These are phyloP conservation scores for Mortierella sp. DNA, from an alignment of 371 early-diverging fungal species.

Conservation along the genomic window DNA sequence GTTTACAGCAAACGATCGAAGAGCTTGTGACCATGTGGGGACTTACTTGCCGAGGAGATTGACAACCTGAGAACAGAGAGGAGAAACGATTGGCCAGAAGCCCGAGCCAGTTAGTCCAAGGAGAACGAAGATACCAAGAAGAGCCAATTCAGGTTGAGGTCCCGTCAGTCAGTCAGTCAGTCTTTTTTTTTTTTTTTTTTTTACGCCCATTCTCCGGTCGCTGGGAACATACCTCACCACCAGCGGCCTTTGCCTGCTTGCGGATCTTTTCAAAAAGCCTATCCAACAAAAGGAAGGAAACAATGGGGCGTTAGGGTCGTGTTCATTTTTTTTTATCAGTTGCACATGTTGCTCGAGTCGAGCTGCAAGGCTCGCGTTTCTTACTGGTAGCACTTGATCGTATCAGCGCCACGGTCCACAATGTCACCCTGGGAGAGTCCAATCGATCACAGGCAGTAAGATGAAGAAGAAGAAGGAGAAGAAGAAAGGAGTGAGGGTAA, in stretches of 20 bases:
- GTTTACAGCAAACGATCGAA: too few species aligned
- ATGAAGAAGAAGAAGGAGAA: neutral
- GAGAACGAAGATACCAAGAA: too few species aligned
- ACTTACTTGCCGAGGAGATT: conserved; percentile 43
- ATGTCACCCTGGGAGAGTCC: conserved; percentile 69
- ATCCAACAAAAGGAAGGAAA: too few species aligned
- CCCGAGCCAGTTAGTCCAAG: too few species aligned
- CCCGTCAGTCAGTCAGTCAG: neutral
- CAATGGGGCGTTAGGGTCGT: too few species aligned
- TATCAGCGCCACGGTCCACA: conserved; percentile 79
- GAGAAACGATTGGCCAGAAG: neutral
- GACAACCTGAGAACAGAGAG: conserved; percentile 19
- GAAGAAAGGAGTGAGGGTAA: neutral
- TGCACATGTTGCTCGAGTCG: too few species aligned
- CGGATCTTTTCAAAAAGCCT: conserved; percentile 65
- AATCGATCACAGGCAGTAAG: neutral
- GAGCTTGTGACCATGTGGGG: neutral
- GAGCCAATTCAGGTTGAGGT: neutral
- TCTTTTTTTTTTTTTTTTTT: too few species aligned
- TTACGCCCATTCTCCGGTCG: too few species aligned
- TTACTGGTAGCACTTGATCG: conserved; percentile 58
- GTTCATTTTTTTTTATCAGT: too few species aligned
- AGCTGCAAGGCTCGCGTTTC: too few species aligned
- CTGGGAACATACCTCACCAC: conserved; percentile 56
- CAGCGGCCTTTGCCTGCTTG: conserved; percentile 65